These are phyloP conservation scores for Cyberlindnera xylosilytica DNA, from an alignment of 805 yeast species.

Conservation along the genomic window DNA sequence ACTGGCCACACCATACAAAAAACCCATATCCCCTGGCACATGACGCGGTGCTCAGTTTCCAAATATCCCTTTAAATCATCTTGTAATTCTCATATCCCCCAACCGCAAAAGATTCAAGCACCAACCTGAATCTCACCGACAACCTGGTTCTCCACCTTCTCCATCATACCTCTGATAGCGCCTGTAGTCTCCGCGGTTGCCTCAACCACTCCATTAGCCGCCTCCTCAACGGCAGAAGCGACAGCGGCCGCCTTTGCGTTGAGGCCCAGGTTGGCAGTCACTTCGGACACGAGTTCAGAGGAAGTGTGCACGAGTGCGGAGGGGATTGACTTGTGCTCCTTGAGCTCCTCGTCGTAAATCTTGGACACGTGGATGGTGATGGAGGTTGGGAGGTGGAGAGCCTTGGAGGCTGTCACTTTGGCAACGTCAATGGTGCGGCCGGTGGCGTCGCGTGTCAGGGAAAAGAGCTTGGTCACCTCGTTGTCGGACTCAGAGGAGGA, in stretches of 20 bases:
- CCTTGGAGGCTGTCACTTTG: constrained; percentile 10
- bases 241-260: constrained; percentile 10
- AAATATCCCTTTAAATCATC: too few relatives aligned
- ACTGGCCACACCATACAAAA: too few relatives aligned
- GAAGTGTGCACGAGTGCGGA: constrained; percentile 16
- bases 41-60: too few relatives aligned
- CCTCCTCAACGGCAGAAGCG: constrained; percentile 1
- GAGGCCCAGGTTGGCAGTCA: constrained; percentile 11
- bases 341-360: constrained; percentile 13
- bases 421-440: constrained; percentile 13
- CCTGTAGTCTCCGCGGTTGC: constrained; percentile 5
- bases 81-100: too few relatives aligned
- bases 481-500: too few relatives aligned
- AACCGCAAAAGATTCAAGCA: too few relatives aligned
- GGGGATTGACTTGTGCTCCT: constrained; percentile 15
- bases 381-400: constrained; percentile 10
- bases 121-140: constrained; percentile 8
- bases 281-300: constrained; percentile 15
- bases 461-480: constrained; percentile 13
- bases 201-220: constrained; percentile 7
- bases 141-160: constrained; percentile 5
- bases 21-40: too few relatives aligned
- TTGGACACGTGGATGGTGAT: constrained; percentile 12
- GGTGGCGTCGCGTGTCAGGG: constrained; percentile 14
- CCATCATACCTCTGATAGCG: constrained; percentile 4